Evolutionary conservation across 148 eudicot genomes (phyloP).

Genomic region (Spergularia bocconei): DNA sequence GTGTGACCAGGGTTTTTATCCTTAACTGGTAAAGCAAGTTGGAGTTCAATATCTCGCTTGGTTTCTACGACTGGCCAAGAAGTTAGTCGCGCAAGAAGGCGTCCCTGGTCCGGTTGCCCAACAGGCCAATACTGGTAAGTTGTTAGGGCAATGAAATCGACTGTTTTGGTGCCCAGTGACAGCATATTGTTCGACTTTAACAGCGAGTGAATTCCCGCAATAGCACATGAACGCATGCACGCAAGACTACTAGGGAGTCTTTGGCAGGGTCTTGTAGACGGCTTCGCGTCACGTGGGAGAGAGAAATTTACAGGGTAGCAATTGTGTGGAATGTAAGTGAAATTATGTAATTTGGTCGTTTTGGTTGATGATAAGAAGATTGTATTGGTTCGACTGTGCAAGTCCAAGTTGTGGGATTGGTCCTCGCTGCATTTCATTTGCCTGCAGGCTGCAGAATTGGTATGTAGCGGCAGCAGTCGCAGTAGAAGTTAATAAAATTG

Average conservation of each 20-base stretch:
- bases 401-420: neutral
- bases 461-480: neutral
- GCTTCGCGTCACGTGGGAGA: conserved; percentile 13
- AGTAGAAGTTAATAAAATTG: too few relatives aligned
- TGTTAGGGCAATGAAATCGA: conserved; percentile 8
- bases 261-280: neutral
- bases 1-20: too few relatives aligned
- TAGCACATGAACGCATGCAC: too few relatives aligned
- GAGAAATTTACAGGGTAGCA: neutral
- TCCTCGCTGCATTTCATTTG: neutral
- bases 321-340: neutral
- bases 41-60: too few relatives aligned
- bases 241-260: too few relatives aligned
- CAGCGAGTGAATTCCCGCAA: too few relatives aligned
- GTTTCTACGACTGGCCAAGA: too few relatives aligned
- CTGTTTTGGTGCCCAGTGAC: conserved; percentile 4
- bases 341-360: neutral
- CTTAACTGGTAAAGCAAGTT: too few relatives aligned
- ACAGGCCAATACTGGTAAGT: conserved; percentile 2
- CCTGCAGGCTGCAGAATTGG: neutral
- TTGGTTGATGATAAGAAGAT: neutral
- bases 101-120: neutral
- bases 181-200: neutral
- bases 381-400: neutral
- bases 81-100: too few relatives aligned